Base-by-base conservation (phyloP, 768 basidiomycete genomes). In the Multifurca ochricompacta region DNA sequence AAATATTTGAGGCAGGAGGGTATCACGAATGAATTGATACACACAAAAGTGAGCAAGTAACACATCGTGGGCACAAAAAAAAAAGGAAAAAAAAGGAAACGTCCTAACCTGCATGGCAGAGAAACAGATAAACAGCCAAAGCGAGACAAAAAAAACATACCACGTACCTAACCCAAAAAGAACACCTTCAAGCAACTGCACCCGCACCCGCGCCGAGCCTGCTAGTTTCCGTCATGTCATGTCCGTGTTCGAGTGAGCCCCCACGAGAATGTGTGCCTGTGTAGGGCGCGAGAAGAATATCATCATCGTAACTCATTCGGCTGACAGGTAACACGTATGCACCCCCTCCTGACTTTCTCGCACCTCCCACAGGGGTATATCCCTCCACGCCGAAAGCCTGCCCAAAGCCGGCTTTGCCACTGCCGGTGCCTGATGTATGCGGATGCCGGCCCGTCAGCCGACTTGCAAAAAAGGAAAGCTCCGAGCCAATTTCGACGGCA, bases 381-480 rank as follows among this genome's bases (percentile, higher is more conserved):
- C 56, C 52, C 44, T 43, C 48, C 28, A 59, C 46, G 18, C 59
- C 53, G 21, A 61, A 61, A 25, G 46, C 57, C 19, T 51, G n/a
- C 13, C 49, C 53, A 13, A 54, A 21, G 45, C 39, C 35, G 11
- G 16, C n/a, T n/a, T 25, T 27, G 3, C n/a, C 35, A 11, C n/a
- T n/a, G n/a, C n/a, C n/a, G n/a, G n/a, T n/a, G n/a, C n/a, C n/a
- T n/a, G 47, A 16, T 6, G 31, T n/a, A 18, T 31, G 19, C 7
- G 45, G 10, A 41, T 27, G 62, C 35, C 62, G 68, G 53, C 74
- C 66, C 3, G 66, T 67, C 25, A 69, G 53, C 59, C 66, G 72
- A 62, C 72, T 69, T 52, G 77, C 60, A 69, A 83, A 89, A 71
- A 79, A 91, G 51, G 70, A 72, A 56, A 87, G 54, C 2, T 87